Conservation (phyloP, 2,329 filamentous ascomycete species). For the Ciborinia camelliae region DNA sequence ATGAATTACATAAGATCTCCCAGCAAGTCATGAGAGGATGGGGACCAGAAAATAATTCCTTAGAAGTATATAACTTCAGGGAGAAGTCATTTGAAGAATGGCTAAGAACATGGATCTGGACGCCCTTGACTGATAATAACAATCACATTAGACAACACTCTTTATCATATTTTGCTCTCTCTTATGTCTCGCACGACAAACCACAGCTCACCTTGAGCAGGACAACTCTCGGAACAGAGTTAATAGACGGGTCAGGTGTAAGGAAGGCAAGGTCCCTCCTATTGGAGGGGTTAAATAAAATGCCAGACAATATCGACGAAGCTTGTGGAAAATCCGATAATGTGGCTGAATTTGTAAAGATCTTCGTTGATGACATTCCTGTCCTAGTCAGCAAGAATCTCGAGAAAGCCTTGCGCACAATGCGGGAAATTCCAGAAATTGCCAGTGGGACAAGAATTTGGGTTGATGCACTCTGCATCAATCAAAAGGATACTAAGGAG, state of each 20-base stretch:
- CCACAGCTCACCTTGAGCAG: neutral
- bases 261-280: no score
- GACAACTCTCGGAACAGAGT: neutral
- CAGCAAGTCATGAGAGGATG: neutral
- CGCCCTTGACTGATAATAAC: neutral
- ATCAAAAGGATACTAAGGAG: neutral
- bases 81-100: neutral
- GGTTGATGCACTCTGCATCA: conserved; percentile 3
- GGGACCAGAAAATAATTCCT: neutral
- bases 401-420: neutral
- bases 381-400: neutral
- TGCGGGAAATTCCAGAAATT: neutral
- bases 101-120: neutral
- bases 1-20: neutral
- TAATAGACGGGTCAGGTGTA: no score
- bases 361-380: neutral
- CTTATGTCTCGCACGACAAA: neutral
- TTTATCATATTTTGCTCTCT: neutral
- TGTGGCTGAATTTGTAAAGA: neutral
- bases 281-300: neutral
- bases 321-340: neutral
- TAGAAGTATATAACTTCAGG: no score
- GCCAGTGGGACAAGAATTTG: neutral
- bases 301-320: neutral
- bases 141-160: neutral